Evolutionary conservation across 768 basidiomycete species (phyloP).

Genomic region (Termitomyces sp.): DNA sequence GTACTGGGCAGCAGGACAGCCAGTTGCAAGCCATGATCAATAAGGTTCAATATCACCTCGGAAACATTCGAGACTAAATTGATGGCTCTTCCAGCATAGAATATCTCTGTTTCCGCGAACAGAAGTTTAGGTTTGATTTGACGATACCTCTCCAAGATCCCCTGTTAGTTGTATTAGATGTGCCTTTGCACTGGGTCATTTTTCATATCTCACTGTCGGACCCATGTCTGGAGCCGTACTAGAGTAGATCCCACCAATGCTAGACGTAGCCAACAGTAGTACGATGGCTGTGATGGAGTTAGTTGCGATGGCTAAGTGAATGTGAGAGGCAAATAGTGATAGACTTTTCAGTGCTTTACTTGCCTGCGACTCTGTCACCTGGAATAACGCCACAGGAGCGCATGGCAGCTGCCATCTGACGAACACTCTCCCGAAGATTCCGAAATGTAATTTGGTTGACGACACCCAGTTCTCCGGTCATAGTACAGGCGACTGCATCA

Average conservation of each 20-base stretch:
- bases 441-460: conserved; percentile 46
- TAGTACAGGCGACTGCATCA: conserved; percentile 56
- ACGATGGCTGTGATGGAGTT: conserved; percentile 56
- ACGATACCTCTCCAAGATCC: conserved; percentile 48
- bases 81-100: conserved; percentile 56
- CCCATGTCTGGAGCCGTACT: conserved; percentile 75
- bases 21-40: conserved; percentile 40
- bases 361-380: conserved; percentile 68
- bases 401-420: conserved; percentile 54
- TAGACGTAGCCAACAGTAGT: conserved; percentile 60
- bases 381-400: conserved; percentile 46
- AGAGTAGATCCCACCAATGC: conserved; percentile 63
- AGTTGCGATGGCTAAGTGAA: conserved; percentile 52
- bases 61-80: conserved; percentile 49
- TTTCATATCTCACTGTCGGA: conserved; percentile 33
- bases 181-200: background rate
- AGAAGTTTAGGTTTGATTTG: conserved; percentile 69
- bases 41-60: conserved; percentile 46
- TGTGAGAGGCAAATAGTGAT: background rate
- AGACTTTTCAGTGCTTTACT: conserved; percentile 5
- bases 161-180: conserved; percentile 13
- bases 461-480: conserved; percentile 47
- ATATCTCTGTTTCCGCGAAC: conserved; percentile 61
- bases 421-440: conserved; percentile 49
- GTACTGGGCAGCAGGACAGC: conserved; percentile 57